Base-by-base conservation (phyloP, 2,329 filamentous ascomycete genomes). In the Dothidotthia symphoricarpi region DNA sequence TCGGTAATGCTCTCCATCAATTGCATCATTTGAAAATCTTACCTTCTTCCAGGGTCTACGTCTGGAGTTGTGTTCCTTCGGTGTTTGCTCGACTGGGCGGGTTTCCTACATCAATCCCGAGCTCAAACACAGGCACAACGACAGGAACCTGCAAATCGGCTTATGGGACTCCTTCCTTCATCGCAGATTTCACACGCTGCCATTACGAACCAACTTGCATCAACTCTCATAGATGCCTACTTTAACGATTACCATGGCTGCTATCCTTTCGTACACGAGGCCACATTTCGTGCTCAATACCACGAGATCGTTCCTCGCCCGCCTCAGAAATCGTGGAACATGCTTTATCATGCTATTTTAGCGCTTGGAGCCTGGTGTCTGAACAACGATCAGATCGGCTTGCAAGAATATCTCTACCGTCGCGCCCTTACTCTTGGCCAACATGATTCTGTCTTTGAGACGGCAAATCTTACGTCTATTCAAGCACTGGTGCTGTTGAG, bases 261-360 rank as follows among this genome's bases (percentile, higher is more conserved):
- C 25, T 57, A 56, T 12, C 54, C 54, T 0, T 57, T 57, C n/a
- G 48, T 57, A 2, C 54, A 57, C 16, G 54, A 57, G 31, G 50
- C 50, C 12, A 55, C 50, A 4, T 57, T 57, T 22, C 54, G 54
- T n/a, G 52, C 54, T 10, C 54, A 57, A 27, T 54, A 48, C 24
- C 51, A 57, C 22, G 52, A 57, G 26, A 48, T 57, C 6, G 47
- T 57, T 25, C 45, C 52, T 7, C 54, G 54, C 3, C 54, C 54
- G 13, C 37, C 52, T 1, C 44, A 49, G 24, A 33, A 43, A 31
- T 51, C 54, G 1, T 57, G 54, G 54, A 45, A 56, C 16, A 57
- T 57, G 50, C 43, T 57, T 1, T 57, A 55, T 31, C 37, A 57
- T 30, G 43, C 52, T 0, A 51, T 57, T 13, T 33, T 57, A 30